These are phyloP conservation scores for Punctularia strigosozonata DNA, from an alignment of 768 basidiomycete genomes.

Conservation along the genomic window DNA sequence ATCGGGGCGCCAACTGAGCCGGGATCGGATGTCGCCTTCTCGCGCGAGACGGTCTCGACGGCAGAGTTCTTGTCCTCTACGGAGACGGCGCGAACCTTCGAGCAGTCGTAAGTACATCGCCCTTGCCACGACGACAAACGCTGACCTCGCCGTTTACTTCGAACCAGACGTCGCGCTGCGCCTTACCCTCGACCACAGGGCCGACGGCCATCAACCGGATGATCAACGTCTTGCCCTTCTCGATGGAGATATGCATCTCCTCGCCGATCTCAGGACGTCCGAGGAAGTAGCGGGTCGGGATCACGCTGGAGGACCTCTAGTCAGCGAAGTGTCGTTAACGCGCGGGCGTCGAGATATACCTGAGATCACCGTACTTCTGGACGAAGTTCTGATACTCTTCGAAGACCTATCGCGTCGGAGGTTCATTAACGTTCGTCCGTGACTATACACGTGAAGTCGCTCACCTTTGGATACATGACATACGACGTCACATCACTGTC, in stretches of 20 bases:
- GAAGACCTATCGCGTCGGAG: slow-evolving; percentile 53
- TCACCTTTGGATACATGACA: slow-evolving; percentile 96
- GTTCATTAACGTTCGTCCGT: background rate
- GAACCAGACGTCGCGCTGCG: slow-evolving; percentile 95
- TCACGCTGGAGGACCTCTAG: slow-evolving; percentile 42
- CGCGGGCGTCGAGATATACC: slow-evolving; percentile 30
- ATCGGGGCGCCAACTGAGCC: slow-evolving; percentile 97
- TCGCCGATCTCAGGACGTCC: slow-evolving; percentile 85
- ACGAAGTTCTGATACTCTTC: slow-evolving; percentile 95
- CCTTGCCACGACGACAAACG: slow-evolving; percentile 6
- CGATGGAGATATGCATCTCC: slow-evolving; percentile 95
- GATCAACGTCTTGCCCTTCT: slow-evolving; percentile 94
- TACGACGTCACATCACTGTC: slow-evolving; percentile 90
- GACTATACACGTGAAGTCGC: background rate
- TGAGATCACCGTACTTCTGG: slow-evolving; percentile 91
- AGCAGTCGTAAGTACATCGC: slow-evolving; percentile 10
- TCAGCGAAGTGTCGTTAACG: slow-evolving; percentile 5
- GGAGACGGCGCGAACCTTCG: slow-evolving; percentile 82
- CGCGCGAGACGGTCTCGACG: slow-evolving; percentile 87
- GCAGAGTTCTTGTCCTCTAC: slow-evolving; percentile 97
- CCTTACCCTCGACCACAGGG: slow-evolving; percentile 82
- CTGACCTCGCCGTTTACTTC: slow-evolving; percentile 92
- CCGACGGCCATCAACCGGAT: slow-evolving; percentile 93
- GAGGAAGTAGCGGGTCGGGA: slow-evolving; percentile 97
- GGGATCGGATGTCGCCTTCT: slow-evolving; percentile 88